phyloP scores from a whole-genome alignment of 1,284 basidiomycete genomes.

The Ceratobasidium sp. region DNA sequence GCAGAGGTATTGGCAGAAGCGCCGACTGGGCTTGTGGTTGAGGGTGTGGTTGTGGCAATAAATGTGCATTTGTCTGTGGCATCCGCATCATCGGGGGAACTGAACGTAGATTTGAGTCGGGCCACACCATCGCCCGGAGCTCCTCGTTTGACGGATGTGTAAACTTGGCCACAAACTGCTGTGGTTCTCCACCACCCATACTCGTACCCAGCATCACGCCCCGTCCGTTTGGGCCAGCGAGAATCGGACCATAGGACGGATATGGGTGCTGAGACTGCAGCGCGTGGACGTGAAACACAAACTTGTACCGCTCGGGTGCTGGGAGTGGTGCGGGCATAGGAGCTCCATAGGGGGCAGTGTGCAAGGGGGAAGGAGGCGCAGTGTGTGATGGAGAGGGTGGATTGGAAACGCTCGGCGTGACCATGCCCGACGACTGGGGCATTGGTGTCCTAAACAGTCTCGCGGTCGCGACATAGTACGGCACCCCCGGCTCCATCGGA shows the following conservation, averaged over 20 bases:
- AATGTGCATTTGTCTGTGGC: constrained; percentile 14
- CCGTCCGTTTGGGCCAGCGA: constrained; percentile 30
- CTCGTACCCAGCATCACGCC: constrained; percentile 24
- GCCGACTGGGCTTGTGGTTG: not conserved
- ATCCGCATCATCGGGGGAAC: not conserved
- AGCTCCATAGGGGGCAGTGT: not conserved
- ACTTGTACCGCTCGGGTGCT: constrained; percentile 7
- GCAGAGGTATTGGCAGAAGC: not conserved
- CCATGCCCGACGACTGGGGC: not conserved
- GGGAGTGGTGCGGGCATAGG: not conserved
- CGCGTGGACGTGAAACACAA: constrained; percentile 30
- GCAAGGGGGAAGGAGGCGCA: not conserved
- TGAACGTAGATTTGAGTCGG: not conserved
- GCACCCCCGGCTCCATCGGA: not conserved
- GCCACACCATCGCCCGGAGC: not conserved
- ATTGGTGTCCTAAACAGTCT: constrained; percentile 5
- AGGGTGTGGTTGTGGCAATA: not conserved
- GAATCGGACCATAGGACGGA: constrained; percentile 15
- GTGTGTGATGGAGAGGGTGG: constrained; percentile 24
- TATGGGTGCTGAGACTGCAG: constrained; percentile 22
- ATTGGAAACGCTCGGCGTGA: not conserved
- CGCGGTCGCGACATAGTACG: constrained; percentile 5
- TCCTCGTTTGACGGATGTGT: constrained; percentile 25
- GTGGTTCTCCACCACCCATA: not conserved
- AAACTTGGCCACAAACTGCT: constrained; percentile 31